Base-by-base conservation (phyloP, 305 asterid species). In the Solanum hybrid region DNA sequence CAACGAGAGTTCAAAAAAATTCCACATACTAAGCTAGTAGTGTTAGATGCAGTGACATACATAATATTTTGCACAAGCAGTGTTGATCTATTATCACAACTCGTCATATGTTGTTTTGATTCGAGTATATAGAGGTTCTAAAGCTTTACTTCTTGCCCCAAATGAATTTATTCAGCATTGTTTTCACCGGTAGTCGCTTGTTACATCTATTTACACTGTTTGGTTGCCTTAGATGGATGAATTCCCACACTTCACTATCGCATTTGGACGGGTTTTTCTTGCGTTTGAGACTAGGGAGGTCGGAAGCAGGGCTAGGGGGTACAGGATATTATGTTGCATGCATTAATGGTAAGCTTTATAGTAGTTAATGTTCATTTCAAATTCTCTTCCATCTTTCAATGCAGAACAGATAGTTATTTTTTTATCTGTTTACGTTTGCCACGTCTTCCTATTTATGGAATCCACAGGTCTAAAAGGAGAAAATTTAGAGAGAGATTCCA, bases 251-350 rank as follows among this genome's bases (percentile, higher is more conserved):
- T 71, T 89, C 96, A 4, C 87, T 92, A 34, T 89, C 93, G 3
- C 91, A 88, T 85, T 91, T 95, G 73, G 94, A 94, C 29, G 98
- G 98, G 0, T 93, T 94, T 92, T 96, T 95, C 92, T 76, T 95
- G 89, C 98, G 99, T 4, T 88, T 96, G 91, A 90, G 96, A 90
- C 91, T 95, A 1, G 92, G 95, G 76, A 93, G 91, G 91, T 88
- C 92, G 90, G 97, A 94, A 92, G 92, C 92, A 60, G 94, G 93
- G 22, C 91, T 91, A 15, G 94, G 92, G 32, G 94, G 94, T 89
- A 91, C 97, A 2, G 94, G 95, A 66, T 96, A 96, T 91, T 90
- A 93, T 71, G 96, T 94, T 90, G 98, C 96, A 89, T 91, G 97
- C 90, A 95, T 96, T 88, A 90, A 93, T 75, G 96, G 99, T 94